Conservation (phyloP, 2,329 filamentous ascomycete species). For the Verticillium zaregamsianum region DNA sequence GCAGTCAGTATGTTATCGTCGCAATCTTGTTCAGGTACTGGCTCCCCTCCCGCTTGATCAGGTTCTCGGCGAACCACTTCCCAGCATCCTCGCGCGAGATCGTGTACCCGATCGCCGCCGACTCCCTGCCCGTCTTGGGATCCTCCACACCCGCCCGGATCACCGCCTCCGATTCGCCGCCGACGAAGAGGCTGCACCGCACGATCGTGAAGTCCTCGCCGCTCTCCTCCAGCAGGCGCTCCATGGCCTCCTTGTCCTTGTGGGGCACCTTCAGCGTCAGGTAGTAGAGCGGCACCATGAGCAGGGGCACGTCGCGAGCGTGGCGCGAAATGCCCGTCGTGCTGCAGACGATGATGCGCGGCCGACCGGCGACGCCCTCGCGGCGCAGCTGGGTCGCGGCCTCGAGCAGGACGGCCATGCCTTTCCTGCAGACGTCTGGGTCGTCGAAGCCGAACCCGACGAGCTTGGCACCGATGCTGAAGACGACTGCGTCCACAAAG, state of each 20-base stretch:
- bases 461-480: constrained; percentile 38
- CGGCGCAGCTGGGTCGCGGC: constrained; percentile 28
- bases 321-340: constrained; percentile 36
- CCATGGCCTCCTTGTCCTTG: constrained; percentile 40
- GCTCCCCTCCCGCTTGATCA: constrained; percentile 17
- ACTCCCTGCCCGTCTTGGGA: constrained; percentile 23
- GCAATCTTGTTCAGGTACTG: constrained; percentile 24
- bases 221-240: constrained; percentile 25
- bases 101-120: constrained; percentile 33
- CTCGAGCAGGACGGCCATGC: constrained; percentile 35
- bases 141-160: constrained; percentile 29
- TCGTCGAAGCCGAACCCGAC: constrained; percentile 35
- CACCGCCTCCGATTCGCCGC: constrained; percentile 13
- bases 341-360: constrained; percentile 33
- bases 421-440: constrained; percentile 41
- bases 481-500: constrained; percentile 43
- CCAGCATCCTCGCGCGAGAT: constrained; percentile 38
- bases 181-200: constrained; percentile 25
- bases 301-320: constrained; percentile 34
- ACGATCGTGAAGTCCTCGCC: constrained; percentile 25
- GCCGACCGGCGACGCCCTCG: constrained; percentile 17
- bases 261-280: constrained; percentile 31
- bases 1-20: constrained; percentile 18
- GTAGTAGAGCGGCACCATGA: constrained; percentile 36
- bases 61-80: constrained; percentile 33